Percentiles rank a stretch among this genome's conserved stretches.
Evolutionary conservation across 495 filamentous ascomycete genomes (phyloP).

Genomic region (Penicillium fimorum): DNA sequence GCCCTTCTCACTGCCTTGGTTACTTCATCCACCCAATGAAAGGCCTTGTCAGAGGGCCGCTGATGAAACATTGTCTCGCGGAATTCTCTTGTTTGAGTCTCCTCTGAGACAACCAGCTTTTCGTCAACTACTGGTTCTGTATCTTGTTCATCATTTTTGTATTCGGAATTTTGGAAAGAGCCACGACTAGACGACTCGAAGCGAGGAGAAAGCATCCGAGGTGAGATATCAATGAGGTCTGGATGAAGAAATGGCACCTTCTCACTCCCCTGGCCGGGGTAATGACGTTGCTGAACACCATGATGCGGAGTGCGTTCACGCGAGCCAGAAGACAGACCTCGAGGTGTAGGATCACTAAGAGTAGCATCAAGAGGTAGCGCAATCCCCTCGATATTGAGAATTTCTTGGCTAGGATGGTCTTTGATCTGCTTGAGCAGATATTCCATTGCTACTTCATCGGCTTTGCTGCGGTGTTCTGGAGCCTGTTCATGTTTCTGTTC

Average conservation of each 20-base stretch:
- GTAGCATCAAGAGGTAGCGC: not conserved
- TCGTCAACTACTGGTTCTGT: not conserved
- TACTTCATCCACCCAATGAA: not conserved
- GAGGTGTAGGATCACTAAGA: not conserved
- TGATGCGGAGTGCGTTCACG: not conserved
- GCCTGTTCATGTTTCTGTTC: not conserved
- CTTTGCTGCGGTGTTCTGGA: not conserved
- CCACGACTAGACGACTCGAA: not conserved
- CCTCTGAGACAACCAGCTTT: not conserved
- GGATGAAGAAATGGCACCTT: constrained; percentile 4
- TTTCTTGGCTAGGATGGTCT: not conserved
- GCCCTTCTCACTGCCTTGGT: not conserved
- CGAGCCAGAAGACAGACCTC: not conserved
- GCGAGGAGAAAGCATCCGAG: not conserved
- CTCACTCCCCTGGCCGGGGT: not conserved
- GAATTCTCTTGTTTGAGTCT: not conserved
- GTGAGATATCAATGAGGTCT: constrained; percentile 9
- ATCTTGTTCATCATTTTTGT: not conserved
- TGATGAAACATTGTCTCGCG: constrained; percentile 5
- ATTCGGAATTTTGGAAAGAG: not conserved
- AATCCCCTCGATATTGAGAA: not conserved
- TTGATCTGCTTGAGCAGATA: not conserved
- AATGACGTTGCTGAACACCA: not conserved
- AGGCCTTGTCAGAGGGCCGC: not conserved
- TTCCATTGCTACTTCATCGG: not conserved